These are phyloP conservation scores for Wickerhamiella brachini DNA, from an alignment of 805 yeast species.

Conservation along the genomic window DNA sequence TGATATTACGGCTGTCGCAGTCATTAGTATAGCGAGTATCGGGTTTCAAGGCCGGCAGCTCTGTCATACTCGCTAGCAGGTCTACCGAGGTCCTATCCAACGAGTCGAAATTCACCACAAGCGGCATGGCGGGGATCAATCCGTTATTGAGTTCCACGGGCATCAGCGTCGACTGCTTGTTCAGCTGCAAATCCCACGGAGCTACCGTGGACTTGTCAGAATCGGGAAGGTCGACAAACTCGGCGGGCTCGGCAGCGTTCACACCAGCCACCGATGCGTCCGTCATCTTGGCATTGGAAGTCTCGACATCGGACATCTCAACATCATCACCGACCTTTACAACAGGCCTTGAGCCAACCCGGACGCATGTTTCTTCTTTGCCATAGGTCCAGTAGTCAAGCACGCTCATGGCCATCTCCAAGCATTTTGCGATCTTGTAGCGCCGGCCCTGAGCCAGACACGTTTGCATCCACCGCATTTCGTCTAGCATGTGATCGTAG, in stretches of 20 bases:
- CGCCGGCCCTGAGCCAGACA: conserved; percentile 63
- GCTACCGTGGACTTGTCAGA: neutral
- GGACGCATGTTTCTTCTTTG: conserved; percentile 22
- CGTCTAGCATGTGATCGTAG: conserved; percentile 62
- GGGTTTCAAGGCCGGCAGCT: conserved; percentile 5
- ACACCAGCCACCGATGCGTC: too few relatives aligned
- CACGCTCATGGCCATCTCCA: conserved; percentile 56
- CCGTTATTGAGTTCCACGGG: conserved; percentile 35
- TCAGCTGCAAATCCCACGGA: neutral
- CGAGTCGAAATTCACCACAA: neutral
- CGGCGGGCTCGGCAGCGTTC: too few relatives aligned
- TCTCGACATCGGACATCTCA: neutral
- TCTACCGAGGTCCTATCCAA: conserved; percentile 7
- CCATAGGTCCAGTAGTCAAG: conserved; percentile 46
- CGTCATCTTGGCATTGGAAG: neutral
- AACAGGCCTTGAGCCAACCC: conserved; percentile 41
- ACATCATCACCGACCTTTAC: neutral
- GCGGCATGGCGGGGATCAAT: conserved; percentile 17
- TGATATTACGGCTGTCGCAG: conserved; percentile 12
- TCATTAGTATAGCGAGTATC: conserved; percentile 15
- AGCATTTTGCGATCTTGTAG: conserved; percentile 56
- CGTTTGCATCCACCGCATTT: conserved; percentile 70
- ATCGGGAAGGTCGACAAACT: too few relatives aligned
- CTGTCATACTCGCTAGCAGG: conserved; percentile 15
- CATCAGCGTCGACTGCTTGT: neutral